Evolutionary conservation across 2,329 filamentous ascomycete genomes (phyloP).

Genomic region (Aspergillus candidus): DNA sequence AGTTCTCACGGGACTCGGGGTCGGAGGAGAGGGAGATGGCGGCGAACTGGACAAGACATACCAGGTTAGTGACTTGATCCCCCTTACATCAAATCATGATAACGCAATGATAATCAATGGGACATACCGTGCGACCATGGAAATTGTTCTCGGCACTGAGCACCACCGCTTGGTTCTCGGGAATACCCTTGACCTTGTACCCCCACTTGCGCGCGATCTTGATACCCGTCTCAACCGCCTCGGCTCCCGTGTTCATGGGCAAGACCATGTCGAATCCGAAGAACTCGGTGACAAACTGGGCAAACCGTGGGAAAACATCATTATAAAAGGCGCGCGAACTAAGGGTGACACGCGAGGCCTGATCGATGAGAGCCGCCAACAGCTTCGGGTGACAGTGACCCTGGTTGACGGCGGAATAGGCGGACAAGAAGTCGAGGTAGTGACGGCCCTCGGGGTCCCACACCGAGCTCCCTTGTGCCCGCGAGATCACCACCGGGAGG

Average conservation of each 20-base stretch:
- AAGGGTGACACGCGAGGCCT: constrained; percentile 82
- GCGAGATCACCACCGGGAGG: constrained; percentile 85
- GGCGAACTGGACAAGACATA: constrained; percentile 58
- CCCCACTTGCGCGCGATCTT: constrained; percentile 98
- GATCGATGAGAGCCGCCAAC: constrained; percentile 80
- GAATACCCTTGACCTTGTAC: constrained; percentile 90
- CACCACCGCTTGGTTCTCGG: constrained; percentile 73
- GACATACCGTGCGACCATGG: constrained; percentile 81
- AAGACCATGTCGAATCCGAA: constrained; percentile 98
- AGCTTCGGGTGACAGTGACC: constrained; percentile 97
- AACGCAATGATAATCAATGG: constrained; percentile 1
- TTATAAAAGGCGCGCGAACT: constrained; percentile 97
- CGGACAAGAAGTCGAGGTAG: constrained; percentile 96
- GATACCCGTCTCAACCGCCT: constrained; percentile 91
- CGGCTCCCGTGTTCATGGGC: constrained; percentile 96
- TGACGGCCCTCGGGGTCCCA: constrained; percentile 96
- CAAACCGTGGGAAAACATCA: constrained; percentile 94
- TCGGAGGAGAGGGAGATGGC: constrained; percentile 94
- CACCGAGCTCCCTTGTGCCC: constrained; percentile 76
- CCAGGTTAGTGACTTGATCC: not conserved
- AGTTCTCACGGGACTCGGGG: constrained; percentile 92
- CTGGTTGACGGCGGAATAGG: constrained; percentile 97
- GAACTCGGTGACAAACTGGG: constrained; percentile 78
- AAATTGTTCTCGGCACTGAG: constrained; percentile 89
- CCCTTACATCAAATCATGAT: too few relatives aligned